These are phyloP conservation scores for Ammopiptanthus mongolicus DNA, from an alignment of 306 rosid species.

Conservation along the genomic window DNA sequence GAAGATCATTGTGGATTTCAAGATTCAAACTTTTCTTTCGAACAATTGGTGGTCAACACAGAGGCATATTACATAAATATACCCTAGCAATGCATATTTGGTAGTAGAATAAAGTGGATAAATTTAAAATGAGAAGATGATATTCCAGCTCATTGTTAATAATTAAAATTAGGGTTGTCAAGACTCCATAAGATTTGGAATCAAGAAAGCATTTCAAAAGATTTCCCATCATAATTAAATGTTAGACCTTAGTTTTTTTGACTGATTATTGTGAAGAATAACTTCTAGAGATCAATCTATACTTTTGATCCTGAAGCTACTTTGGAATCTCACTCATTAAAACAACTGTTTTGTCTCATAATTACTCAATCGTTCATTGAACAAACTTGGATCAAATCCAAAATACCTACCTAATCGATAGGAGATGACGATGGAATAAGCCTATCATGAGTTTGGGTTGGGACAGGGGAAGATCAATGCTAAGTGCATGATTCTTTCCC, in stretches of 20 bases:
- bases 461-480: not conserved
- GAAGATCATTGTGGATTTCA: slow-evolving; percentile 16
- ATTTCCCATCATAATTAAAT: slow-evolving; percentile 25
- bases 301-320: slow-evolving; percentile 4
- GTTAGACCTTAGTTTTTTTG: slow-evolving; percentile 24
- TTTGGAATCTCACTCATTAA: slow-evolving; percentile 27
- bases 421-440: slow-evolving; percentile 14
- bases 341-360: slow-evolving; percentile 20
- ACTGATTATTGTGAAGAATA: slow-evolving; percentile 25
- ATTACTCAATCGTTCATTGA: slow-evolving; percentile 17
- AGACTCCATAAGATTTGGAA: slow-evolving; percentile 46
- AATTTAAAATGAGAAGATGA: slow-evolving; percentile 26
- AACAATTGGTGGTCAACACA: slow-evolving; percentile 32
- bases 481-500: slow-evolving; percentile 32
- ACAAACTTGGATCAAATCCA: slow-evolving; percentile 25
- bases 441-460: not conserved
- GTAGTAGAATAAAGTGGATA: slow-evolving; percentile 36
- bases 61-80: slow-evolving; percentile 33
- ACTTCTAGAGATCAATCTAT: not conserved
- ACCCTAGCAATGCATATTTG: slow-evolving; percentile 18
- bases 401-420: slow-evolving; percentile 12
- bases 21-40: slow-evolving; percentile 24
- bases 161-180: slow-evolving; percentile 32
- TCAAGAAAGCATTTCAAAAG: slow-evolving; percentile 34
- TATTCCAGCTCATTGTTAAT: slow-evolving; percentile 33